A percentile compares a stretch with the other conserved stretches of the same genome.
Conservation (phyloP, 352 stramenopile species). For the Globisporangium barbulae region DNA sequence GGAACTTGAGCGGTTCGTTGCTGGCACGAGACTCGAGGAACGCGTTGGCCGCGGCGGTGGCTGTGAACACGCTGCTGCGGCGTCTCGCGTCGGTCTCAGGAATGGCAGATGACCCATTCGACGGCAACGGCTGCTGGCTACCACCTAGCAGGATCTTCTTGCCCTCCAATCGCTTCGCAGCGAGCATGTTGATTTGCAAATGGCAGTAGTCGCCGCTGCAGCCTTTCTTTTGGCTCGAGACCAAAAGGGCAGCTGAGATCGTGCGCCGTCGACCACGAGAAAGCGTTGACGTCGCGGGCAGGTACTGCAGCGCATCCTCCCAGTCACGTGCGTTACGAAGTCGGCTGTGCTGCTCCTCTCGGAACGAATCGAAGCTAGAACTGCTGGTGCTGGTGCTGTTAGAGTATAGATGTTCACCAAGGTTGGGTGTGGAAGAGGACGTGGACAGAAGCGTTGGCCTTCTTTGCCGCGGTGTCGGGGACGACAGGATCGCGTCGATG, state of each 20-base stretch:
- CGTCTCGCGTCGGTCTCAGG: constrained; percentile 21
- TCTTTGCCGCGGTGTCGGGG: constrained; percentile 35
- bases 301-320: constrained; percentile 54
- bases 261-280: constrained; percentile 52
- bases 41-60: constrained; percentile 46
- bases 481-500: constrained; percentile 69
- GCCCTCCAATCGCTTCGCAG: constrained; percentile 34
- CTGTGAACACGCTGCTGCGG: constrained; percentile 46
- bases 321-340: constrained; percentile 37
- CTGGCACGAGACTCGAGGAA: constrained; percentile 48
- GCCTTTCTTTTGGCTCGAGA: constrained; percentile 71
- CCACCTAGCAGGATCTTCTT: constrained; percentile 21
- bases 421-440: constrained; percentile 29
- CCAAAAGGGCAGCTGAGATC: constrained; percentile 58
- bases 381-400: background rate
- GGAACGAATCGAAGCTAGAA: constrained; percentile 32
- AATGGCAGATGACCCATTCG: constrained; percentile 6
- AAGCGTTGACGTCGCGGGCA: constrained; percentile 45
- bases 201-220: constrained; percentile 73
- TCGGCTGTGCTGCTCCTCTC: constrained; percentile 27
- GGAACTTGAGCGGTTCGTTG: constrained; percentile 14
- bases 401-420: constrained; percentile 7
- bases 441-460: constrained; percentile 27
- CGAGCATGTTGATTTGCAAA: constrained; percentile 36
- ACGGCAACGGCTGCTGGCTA: constrained; percentile 11